Conservation (phyloP, 2,329 filamentous ascomycete species). For the Penicillium sp. region DNA sequence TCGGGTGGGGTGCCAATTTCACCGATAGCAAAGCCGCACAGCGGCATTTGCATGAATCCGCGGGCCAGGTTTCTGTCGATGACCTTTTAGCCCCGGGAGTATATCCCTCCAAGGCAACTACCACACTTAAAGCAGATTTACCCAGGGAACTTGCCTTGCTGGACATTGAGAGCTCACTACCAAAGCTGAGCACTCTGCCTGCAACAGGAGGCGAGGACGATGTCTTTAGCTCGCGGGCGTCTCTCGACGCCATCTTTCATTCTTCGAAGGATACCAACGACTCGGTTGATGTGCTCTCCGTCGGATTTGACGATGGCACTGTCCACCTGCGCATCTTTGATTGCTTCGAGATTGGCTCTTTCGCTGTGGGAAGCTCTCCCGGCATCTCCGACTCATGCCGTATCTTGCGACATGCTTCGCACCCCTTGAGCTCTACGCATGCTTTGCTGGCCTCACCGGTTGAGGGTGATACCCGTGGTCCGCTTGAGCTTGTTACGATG, state of each 20-base stretch:
- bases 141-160: constrained; percentile 71
- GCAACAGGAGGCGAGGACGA: constrained; percentile 62
- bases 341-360: constrained; percentile 72
- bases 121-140: constrained; percentile 55
- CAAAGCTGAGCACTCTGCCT: constrained; percentile 72
- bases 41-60: constrained; percentile 39
- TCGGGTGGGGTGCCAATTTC: constrained; percentile 58
- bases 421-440: constrained; percentile 74
- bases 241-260: constrained; percentile 69
- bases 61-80: constrained; percentile 41
- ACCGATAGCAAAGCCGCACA: constrained; percentile 51
- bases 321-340: constrained; percentile 82
- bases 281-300: constrained; percentile 75
- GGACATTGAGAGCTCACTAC: constrained; percentile 73
- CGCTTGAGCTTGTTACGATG: constrained; percentile 67
- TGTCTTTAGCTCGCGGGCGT: constrained; percentile 68
- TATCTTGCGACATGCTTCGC: constrained; percentile 64
- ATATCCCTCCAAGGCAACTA: constrained; percentile 37
- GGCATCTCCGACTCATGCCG: constrained; percentile 41
- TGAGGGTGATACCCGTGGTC: constrained; percentile 39
- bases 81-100: constrained; percentile 44
- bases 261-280: constrained; percentile 65
- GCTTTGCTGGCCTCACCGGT: constrained; percentile 58
- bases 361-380: constrained; percentile 44
- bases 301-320: constrained; percentile 68